Conservation (phyloP, 2,329 filamentous ascomycete genomes). For the Albifimbria verrucaria region DNA sequence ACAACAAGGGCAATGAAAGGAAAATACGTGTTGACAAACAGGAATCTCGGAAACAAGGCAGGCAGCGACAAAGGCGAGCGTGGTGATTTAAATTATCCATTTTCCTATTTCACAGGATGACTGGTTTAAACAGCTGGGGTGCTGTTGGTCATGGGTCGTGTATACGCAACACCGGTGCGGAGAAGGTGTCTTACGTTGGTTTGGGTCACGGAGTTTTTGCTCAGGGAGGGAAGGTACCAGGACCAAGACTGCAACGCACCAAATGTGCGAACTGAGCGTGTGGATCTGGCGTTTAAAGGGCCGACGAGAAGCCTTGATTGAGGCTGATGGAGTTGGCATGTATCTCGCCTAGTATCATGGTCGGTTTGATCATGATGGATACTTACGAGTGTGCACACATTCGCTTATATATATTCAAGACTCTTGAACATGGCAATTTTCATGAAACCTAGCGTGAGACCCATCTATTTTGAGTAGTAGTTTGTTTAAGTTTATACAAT, state of each 20-base stretch:
- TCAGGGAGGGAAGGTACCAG: neutral
- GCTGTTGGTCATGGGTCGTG: neutral
- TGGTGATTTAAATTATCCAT: slow-evolving; percentile 9
- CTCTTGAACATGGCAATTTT: too few relatives aligned
- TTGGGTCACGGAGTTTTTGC: neutral
- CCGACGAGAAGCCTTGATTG: neutral
- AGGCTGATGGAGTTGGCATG: neutral
- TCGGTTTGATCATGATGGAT: neutral
- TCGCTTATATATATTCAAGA: too few relatives aligned
- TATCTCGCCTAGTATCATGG: neutral
- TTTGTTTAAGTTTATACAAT: too few relatives aligned
- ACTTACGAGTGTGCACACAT: neutral
- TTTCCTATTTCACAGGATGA: neutral
- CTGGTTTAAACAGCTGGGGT: neutral
- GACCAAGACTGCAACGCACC: neutral
- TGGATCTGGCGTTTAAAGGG: neutral
- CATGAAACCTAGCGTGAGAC: too few relatives aligned
- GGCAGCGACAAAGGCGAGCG: slow-evolving; percentile 11
- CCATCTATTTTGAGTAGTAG: too few relatives aligned
- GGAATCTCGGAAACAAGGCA: slow-evolving; percentile 8
- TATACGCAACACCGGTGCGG: neutral
- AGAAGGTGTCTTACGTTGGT: neutral
- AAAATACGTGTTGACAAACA: neutral
- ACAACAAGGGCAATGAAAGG: slow-evolving; percentile 10
- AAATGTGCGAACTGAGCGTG: neutral